Percentiles rank a stretch among this genome's conserved stretches.
phyloP scores from a whole-genome alignment of 2,329 filamentous ascomycete genomes.

The Penicillium olsonii region DNA sequence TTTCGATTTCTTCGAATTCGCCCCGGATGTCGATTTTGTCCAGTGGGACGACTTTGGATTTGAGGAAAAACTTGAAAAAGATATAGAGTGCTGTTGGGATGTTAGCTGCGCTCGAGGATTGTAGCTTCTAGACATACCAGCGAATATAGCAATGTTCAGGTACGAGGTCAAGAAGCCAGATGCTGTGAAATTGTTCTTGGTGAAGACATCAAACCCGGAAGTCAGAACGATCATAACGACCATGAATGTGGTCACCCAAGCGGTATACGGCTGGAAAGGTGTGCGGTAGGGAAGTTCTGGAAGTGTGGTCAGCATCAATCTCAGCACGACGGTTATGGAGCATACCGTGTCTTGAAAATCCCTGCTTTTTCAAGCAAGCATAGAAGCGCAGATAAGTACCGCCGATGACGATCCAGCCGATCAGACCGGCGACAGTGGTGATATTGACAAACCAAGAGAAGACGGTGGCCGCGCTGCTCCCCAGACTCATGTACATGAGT shows the following conservation, averaged over 20 bases:
- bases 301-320: background rate
- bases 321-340: background rate
- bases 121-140: background rate
- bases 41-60: conserved; percentile 5
- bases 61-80: conserved; percentile 10
- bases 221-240: background rate
- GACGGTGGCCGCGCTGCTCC: conserved; percentile 1
- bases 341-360: background rate
- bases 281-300: background rate
- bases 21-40: conserved; percentile 2
- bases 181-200: conserved; percentile 35
- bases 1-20: conserved; percentile 2
- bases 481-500: conserved; percentile 7
- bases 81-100: conserved; percentile 2
- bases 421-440: conserved; percentile 1
- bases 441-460: conserved; percentile 9
- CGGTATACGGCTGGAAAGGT: conserved; percentile 2
- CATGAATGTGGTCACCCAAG: background rate
- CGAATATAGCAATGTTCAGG: conserved; percentile 59
- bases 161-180: conserved; percentile 64
- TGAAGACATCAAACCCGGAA: conserved; percentile 10
- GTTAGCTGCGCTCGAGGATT: background rate
- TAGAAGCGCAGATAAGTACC: conserved; percentile 3
- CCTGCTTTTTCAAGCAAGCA: conserved; percentile 1
- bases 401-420: conserved; percentile 1